Conservation (phyloP, 2,329 filamentous ascomycete species). For the Canariomyces notabilis region DNA sequence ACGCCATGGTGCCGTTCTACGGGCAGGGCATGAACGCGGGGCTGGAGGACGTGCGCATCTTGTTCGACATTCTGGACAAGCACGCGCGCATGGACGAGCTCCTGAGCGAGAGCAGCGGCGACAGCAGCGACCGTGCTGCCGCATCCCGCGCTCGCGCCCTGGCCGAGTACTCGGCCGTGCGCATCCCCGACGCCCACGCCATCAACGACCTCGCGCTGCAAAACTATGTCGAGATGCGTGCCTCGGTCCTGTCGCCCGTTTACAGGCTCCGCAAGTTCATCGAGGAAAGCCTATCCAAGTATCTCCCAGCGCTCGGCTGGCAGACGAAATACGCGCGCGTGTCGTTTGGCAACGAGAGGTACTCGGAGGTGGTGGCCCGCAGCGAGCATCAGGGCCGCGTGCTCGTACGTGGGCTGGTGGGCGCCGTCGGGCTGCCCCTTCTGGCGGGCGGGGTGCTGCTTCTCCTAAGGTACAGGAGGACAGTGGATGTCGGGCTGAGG, state of each 20-base stretch:
- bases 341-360: slow-evolving; percentile 89
- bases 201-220: slow-evolving; percentile 89
- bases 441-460: slow-evolving; percentile 17
- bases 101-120: no score
- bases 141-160: slow-evolving; percentile 66
- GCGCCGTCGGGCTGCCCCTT: slow-evolving; percentile 25
- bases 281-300: slow-evolving; percentile 76
- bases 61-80: slow-evolving; percentile 77
- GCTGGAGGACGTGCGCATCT: slow-evolving; percentile 83
- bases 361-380: slow-evolving; percentile 71
- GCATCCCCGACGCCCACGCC: slow-evolving; percentile 73
- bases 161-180: slow-evolving; percentile 66
- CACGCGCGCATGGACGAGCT: slow-evolving; percentile 35
- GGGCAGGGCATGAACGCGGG: slow-evolving; percentile 98
- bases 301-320: slow-evolving; percentile 75
- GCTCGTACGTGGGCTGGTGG: slow-evolving; percentile 44
- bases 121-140: slow-evolving; percentile 10
- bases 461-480: slow-evolving; percentile 18
- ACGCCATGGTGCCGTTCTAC: slow-evolving; percentile 98
- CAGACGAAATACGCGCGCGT: slow-evolving; percentile 88
- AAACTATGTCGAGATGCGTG: slow-evolving; percentile 93
- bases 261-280: slow-evolving; percentile 80
- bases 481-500: slow-evolving; percentile 18
- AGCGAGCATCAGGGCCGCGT: slow-evolving; percentile 65
- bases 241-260: slow-evolving; percentile 69